Conservation (phyloP, 805 yeast species). For the Hanseniaspora pseudoguilliermondii region DNA sequence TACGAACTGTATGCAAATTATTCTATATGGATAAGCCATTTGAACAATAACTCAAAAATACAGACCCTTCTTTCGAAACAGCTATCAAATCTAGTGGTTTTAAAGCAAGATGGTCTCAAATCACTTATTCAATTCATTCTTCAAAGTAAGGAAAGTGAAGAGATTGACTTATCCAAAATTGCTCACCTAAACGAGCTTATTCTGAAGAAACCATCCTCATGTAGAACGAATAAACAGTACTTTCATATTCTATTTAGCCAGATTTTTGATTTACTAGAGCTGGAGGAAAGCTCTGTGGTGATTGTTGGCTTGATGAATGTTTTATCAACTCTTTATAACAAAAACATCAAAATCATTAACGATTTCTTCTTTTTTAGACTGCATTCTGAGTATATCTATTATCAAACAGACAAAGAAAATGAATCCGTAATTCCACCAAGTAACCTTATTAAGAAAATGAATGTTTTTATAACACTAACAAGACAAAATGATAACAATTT, state of each 20-base stretch:
- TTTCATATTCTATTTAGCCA: constrained; percentile 51
- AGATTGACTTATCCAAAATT: constrained; percentile 51
- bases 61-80: not conserved
- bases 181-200: constrained; percentile 56
- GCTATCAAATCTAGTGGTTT: constrained; percentile 15
- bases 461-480: constrained; percentile 51
- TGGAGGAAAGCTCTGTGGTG: constrained; percentile 47
- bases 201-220: constrained; percentile 43
- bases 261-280: constrained; percentile 40
- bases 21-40: constrained; percentile 38
- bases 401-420: constrained; percentile 24
- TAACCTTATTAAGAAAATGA: constrained; percentile 47
- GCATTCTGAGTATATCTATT: constrained; percentile 26
- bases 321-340: constrained; percentile 38
- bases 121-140: constrained; percentile 63
- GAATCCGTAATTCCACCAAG: constrained; percentile 33
- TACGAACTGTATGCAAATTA: constrained; percentile 52
- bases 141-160: constrained; percentile 65
- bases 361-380: constrained; percentile 48
- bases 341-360: constrained; percentile 36
- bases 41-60: not conserved
- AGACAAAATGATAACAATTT: constrained; percentile 33
- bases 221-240: constrained; percentile 37
- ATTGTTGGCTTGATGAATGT: constrained; percentile 45
- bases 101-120: constrained; percentile 54